Evolutionary conservation across 169 alveolate species (phyloP).

Genomic region (Eimeria acervulina): DNA sequence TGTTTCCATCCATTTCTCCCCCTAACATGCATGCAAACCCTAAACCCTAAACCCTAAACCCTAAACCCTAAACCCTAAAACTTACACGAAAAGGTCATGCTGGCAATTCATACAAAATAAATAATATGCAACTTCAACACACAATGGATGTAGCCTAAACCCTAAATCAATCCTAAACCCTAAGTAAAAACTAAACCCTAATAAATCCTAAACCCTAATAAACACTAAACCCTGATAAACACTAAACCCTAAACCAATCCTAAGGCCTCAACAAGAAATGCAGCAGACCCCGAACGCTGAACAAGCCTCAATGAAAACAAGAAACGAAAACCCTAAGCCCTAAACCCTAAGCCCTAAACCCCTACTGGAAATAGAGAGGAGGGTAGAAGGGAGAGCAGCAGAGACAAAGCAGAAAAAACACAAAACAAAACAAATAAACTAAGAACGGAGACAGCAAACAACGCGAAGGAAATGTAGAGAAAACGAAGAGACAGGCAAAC

Average conservation of each 20-base stretch:
- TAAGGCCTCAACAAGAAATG: too few relatives aligned
- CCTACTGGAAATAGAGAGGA: background rate
- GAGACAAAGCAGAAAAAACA: background rate
- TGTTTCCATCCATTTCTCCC: slow-evolving; percentile 74
- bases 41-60: background rate
- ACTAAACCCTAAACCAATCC: too few relatives aligned
- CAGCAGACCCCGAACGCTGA: too few relatives aligned
- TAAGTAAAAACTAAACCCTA: too few relatives aligned
- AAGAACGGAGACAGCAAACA: background rate
- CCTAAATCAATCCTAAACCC: too few relatives aligned
- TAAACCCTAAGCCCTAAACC: background rate
- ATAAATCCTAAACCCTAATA: too few relatives aligned
- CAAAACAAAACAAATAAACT: background rate
- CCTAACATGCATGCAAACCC: slow-evolving; percentile 30
- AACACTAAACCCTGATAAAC: too few relatives aligned
- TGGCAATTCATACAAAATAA: too few relatives aligned
- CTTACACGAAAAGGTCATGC: too few relatives aligned
- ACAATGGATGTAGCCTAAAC: too few relatives aligned
- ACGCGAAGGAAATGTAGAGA: background rate
- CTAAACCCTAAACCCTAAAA: background rate
- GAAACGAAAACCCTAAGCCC: background rate
- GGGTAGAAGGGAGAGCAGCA: background rate
- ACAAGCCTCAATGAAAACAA: too few relatives aligned
- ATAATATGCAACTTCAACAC: too few relatives aligned
- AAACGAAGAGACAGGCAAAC: background rate